Conservation (phyloP, 73 alveolate genomes). For the Strombidium stylifer region DNA sequence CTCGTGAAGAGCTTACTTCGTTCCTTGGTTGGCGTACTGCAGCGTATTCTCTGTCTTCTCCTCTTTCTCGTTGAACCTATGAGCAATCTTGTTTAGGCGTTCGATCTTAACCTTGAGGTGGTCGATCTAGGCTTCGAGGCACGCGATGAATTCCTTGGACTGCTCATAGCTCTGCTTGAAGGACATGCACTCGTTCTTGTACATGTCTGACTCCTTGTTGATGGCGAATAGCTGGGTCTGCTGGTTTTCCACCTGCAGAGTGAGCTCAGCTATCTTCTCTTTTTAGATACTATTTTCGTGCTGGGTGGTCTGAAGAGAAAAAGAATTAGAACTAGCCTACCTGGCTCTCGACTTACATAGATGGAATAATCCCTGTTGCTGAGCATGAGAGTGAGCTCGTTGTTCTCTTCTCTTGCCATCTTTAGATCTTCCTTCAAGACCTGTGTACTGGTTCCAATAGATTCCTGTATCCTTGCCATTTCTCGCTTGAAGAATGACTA, state of each 20-base stretch:
- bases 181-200: conserved; percentile 19
- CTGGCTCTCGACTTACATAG: conserved; percentile 7
- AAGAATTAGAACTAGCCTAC: too few relatives aligned
- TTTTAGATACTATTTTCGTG: conserved; percentile 14
- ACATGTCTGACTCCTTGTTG: not conserved
- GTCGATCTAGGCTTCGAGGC: conserved; percentile 27
- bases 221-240: conserved; percentile 1
- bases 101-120: conserved; percentile 18
- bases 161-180: conserved; percentile 19
- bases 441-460: not conserved
- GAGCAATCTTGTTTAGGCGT: conserved; percentile 35
- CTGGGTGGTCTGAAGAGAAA: conserved; percentile 19
- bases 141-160: conserved; percentile 11
- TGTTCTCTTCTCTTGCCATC: conserved; percentile 30
- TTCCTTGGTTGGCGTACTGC: conserved; percentile 25
- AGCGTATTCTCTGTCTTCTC: conserved; percentile 34
- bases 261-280: conserved; percentile 25
- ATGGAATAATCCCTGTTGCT: conserved; percentile 1
- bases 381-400: conserved; percentile 6
- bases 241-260: conserved; percentile 8
- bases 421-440: conserved; percentile 24
- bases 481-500: conserved; percentile 10
- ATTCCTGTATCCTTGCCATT: conserved; percentile 4
- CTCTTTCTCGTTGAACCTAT: conserved; percentile 16
- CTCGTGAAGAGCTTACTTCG: conserved; percentile 33